Base-by-base conservation (phyloP, 306 rosid genomes). In the Glycine tomentella region DNA sequence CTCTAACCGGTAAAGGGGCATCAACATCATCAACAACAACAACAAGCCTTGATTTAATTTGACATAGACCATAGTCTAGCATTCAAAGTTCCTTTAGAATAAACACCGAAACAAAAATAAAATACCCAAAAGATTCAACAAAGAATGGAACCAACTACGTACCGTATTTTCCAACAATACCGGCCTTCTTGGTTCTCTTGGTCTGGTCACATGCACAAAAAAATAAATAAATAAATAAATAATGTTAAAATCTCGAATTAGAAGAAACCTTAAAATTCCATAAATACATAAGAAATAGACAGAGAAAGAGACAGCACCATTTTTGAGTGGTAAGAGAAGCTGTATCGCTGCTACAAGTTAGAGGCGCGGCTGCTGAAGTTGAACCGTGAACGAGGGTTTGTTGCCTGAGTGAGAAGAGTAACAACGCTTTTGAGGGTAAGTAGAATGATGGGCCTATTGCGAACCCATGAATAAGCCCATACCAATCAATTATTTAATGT, bases 171-270 rank as follows among this genome's bases (percentile, higher is more conserved):
- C 97, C 97, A 48, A 93, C 97, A 15, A 92, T 89, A 73, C 97
- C 97, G 1, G 93, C 95, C 95, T 90, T 90, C 95, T 92, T 92
- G 80, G 97, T 92, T 92, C 97, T 89, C 89, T 90, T 92, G 0
- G 97, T 90, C 97, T 92, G 87, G 57, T 64, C 25, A 38, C 0
- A 34, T 4, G 36, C n/a, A 8, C 40, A 36, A 36, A 25, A 25
- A 34, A 38, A 36, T 9, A 34, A 34, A 34, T 3, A 34, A 34
- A 36, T 3, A 2, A 75, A 67, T 45, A 49, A 46, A 9, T n/a
- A n/a, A n/a, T n/a, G 61, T 55, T 57, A 13, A 6, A 52, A 52
- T 9, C 16, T 11, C 8, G 3, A 34, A 44, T 20, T 1, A 33
- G 13, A 20, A 45, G 14, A 45, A 51, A 46, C 8, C 85, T 11